These are phyloP conservation scores for Aspergillus homomorphus DNA, from an alignment of 495 filamentous ascomycete genomes.

Conservation along the genomic window DNA sequence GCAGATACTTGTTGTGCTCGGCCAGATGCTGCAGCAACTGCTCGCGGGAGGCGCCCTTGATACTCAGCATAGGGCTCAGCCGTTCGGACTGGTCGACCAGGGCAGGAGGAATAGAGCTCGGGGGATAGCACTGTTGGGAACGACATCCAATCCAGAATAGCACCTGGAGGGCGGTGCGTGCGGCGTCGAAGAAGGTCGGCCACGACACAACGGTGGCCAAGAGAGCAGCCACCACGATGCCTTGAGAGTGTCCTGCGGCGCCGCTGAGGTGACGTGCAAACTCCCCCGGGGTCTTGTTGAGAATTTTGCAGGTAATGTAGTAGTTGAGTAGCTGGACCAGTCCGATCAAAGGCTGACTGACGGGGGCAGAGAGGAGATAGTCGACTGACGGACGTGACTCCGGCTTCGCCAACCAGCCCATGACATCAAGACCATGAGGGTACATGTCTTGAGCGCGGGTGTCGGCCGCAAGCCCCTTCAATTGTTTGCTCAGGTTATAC, in stretches of 20 bases:
- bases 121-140: conserved; percentile 3
- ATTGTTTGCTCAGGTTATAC: no score
- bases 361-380: not conserved
- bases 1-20: not conserved
- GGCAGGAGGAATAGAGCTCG: not conserved
- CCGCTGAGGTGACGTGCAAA: conserved; percentile 15
- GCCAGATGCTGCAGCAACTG: not conserved
- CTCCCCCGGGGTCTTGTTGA: conserved; percentile 20
- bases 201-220: conserved; percentile 22
- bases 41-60: not conserved
- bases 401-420: conserved; percentile 1
- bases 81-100: not conserved
- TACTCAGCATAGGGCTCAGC: conserved; percentile 1
- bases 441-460: not conserved
- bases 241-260: conserved; percentile 28
- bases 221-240: conserved; percentile 24
- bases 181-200: conserved; percentile 18
- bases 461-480: not conserved
- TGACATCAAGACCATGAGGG: not conserved
- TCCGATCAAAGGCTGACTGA: conserved; percentile 27
- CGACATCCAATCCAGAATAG: conserved; percentile 24
- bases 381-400: not conserved
- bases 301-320: conserved; percentile 17
- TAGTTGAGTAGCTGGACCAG: conserved; percentile 20
- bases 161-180: conserved; percentile 10